Conservation (phyloP, 2,329 filamentous ascomycete species). For the Conoideocrella luteorostrata region DNA sequence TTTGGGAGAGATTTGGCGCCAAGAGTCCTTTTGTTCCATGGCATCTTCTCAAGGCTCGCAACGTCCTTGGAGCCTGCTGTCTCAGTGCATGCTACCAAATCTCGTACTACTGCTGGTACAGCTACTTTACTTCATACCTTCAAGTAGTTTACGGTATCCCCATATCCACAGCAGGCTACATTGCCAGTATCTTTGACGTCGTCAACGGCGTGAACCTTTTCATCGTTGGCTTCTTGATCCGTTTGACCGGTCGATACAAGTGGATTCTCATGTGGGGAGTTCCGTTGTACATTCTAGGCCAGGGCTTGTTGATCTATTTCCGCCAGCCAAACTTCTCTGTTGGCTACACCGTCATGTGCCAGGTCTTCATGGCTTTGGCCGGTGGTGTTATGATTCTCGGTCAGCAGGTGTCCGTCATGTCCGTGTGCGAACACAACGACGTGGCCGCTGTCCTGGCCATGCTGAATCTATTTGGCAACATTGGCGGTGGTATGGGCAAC, state of each 20-base stretch:
- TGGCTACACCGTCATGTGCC: conserved; percentile 44
- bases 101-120: conserved; percentile 46
- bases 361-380: conserved; percentile 47
- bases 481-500: conserved; percentile 39
- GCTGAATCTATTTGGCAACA: conserved; percentile 35
- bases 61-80: conserved; percentile 44
- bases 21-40: conserved; percentile 50
- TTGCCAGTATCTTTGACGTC: conserved; percentile 43
- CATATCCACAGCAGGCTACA: conserved; percentile 38
- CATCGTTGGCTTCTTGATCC: conserved; percentile 40
- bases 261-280: conserved; percentile 36
- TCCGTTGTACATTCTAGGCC: conserved; percentile 48
- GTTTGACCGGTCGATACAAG: conserved; percentile 41
- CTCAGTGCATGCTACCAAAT: conserved; percentile 38
- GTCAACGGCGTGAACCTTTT: conserved; percentile 45
- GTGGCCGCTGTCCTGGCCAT: conserved; percentile 43
- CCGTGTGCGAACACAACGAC: conserved; percentile 46
- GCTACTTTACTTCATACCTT: conserved; percentile 50
- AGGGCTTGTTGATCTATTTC: conserved; percentile 33
- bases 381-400: conserved; percentile 48
- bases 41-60: conserved; percentile 42
- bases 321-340: conserved; percentile 32
- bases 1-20: conserved; percentile 54
- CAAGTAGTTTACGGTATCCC: conserved; percentile 41
- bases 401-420: conserved; percentile 52